Conservation (phyloP, 2,329 filamentous ascomycete genomes). For the Aspergillus neoniger region DNA sequence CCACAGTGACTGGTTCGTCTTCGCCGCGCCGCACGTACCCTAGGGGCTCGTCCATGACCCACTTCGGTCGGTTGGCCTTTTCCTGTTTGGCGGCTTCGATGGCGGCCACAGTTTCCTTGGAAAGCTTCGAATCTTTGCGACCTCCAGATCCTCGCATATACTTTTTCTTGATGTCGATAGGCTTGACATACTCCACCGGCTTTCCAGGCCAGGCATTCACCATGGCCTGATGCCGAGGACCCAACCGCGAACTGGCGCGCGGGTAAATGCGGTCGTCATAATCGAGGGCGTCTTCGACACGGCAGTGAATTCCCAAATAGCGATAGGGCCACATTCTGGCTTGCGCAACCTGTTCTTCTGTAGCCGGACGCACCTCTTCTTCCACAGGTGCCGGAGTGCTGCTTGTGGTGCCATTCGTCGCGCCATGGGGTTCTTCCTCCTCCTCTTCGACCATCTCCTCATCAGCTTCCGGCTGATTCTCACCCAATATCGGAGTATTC, state of each 20-base stretch:
- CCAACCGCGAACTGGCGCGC: constrained; percentile 86
- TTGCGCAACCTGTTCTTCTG: constrained; percentile 85
- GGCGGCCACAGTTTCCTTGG: constrained; percentile 76
- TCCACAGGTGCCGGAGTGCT: constrained; percentile 64
- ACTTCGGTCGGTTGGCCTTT: constrained; percentile 81
- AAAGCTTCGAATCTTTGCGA: constrained; percentile 74
- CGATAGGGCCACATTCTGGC: constrained; percentile 95
- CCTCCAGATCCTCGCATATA: constrained; percentile 62
- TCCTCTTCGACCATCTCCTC: constrained; percentile 72
- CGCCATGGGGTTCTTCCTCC: constrained; percentile 64
- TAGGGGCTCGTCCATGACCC: constrained; percentile 86
- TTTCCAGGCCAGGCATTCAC: constrained; percentile 82
- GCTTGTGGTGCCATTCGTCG: constrained; percentile 59
- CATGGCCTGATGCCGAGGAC: constrained; percentile 86
- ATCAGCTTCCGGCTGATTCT: constrained; percentile 54
- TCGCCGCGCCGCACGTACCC: constrained; percentile 85
- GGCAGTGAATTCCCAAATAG: constrained; percentile 93
- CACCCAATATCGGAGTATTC: constrained; percentile 73
- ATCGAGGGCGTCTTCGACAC: constrained; percentile 91
- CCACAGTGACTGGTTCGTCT: constrained; percentile 62
- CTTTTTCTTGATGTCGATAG: constrained; percentile 79
- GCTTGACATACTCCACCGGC: constrained; percentile 87
- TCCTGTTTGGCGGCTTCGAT: constrained; percentile 79
- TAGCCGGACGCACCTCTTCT: constrained; percentile 60
- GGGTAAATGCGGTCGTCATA: constrained; percentile 98